These are phyloP conservation scores for Vitis cinerea DNA, from an alignment of 164 flowering plant genomes.

Conservation along the genomic window DNA sequence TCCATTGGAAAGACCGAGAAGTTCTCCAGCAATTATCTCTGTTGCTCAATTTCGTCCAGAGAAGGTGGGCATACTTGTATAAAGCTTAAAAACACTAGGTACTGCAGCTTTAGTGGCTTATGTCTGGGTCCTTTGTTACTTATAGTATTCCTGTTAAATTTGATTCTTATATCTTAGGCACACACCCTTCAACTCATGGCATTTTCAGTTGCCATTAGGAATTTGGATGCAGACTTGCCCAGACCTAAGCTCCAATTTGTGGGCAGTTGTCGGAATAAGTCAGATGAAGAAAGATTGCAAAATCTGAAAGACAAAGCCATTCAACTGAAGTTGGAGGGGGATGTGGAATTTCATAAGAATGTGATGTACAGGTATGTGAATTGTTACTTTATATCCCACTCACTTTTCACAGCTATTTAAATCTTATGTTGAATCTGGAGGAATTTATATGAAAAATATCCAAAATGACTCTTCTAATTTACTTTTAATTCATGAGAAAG, in stretches of 20 bases:
- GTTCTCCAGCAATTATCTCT: constrained; percentile 57
- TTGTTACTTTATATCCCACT: too few species aligned
- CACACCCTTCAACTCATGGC: constrained; percentile 92
- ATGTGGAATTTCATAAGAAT: constrained; percentile 87
- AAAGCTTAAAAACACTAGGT: constrained; percentile 23
- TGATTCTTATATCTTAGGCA: constrained; percentile 48
- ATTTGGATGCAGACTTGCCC: constrained; percentile 42
- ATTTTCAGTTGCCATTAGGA: constrained; percentile 64
- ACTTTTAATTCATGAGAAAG: too few species aligned
- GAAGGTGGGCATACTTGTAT: constrained; percentile 63
- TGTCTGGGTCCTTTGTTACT: constrained; percentile 13
- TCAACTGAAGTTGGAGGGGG: constrained; percentile 52
- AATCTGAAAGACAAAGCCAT: constrained; percentile 63
- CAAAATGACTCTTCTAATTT: too few species aligned
- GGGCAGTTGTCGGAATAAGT: constrained; percentile 88
- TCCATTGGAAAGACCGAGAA: constrained; percentile 63
- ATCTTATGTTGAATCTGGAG: background rate
- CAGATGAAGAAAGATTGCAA: constrained; percentile 78
- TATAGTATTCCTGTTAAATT: constrained; percentile 5
- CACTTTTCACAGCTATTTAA: background rate
- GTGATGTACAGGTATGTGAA: constrained; percentile 65
- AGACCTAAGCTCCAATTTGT: constrained; percentile 93
- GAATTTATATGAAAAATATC: background rate
- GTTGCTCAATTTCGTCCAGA: constrained; percentile 99
- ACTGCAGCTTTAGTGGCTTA: constrained; percentile 20